These are phyloP conservation scores for Solanum habrochaites DNA, from an alignment of 257 asterid genomes.

Conservation along the genomic window DNA sequence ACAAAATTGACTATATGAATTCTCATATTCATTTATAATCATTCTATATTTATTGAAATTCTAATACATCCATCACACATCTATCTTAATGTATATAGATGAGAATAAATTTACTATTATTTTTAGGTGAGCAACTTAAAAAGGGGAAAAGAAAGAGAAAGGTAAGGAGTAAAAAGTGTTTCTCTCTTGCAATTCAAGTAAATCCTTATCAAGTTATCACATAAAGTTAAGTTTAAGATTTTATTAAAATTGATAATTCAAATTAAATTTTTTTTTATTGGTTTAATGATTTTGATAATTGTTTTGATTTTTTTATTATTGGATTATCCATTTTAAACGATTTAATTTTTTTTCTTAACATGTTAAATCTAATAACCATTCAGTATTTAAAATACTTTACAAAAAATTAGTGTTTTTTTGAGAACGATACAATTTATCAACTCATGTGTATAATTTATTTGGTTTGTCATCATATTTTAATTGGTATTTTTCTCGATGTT, in stretches of 20 bases:
- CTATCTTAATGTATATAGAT: neutral
- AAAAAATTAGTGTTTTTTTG: no score
- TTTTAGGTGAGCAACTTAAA: neutral
- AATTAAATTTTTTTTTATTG: no score
- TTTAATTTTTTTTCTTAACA: no score
- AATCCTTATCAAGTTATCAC: neutral
- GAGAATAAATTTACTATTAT: neutral
- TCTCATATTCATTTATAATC: neutral
- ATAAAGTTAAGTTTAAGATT: neutral
- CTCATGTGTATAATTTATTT: neutral
- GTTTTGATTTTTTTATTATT: no score
- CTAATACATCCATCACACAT: neutral
- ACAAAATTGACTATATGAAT: neutral
- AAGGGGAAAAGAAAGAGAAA: neutral
- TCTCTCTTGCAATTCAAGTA: neutral
- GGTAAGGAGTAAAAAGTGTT: neutral
- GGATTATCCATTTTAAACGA: fast-evolving
- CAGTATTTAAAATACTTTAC: neutral
- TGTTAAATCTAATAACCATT: neutral
- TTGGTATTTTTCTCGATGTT: neutral
- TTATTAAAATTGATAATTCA: no score
- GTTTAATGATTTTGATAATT: no score
- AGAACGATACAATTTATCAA: neutral
- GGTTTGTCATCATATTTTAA: neutral
- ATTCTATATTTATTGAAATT: neutral